A percentile compares a stretch with the other conserved stretches of the same genome.
phyloP scores from a whole-genome alignment of 306 rosid genomes.

The Trifolium fragiferum region DNA sequence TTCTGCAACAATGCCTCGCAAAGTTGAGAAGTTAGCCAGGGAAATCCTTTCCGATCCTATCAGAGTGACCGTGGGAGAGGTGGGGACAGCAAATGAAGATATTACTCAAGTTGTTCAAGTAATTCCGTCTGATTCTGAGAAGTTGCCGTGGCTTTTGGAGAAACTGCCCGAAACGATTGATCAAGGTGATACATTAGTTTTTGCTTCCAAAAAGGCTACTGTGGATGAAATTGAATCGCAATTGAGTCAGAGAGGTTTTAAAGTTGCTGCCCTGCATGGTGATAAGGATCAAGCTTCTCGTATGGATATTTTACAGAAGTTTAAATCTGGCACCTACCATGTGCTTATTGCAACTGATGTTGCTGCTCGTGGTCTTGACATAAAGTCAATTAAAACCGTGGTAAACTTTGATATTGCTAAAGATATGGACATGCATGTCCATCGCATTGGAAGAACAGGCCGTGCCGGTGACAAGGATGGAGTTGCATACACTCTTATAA shows the following conservation, averaged over 20 bases:
- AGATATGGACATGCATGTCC: conserved; percentile 99
- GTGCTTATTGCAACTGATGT: conserved; percentile 98
- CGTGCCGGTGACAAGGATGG: conserved; percentile 99
- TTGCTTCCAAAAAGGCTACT: conserved; percentile 91
- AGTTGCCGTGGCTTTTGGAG: conserved; percentile 87
- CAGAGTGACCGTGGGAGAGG: conserved; percentile 95
- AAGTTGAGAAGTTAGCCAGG: conserved; percentile 94
- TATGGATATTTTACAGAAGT: conserved; percentile 88
- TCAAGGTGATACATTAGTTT: conserved; percentile 89
- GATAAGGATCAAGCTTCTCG: conserved; percentile 98
- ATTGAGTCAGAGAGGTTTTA: conserved; percentile 67
- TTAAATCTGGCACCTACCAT: conserved; percentile 86
- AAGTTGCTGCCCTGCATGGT: conserved; percentile 94
- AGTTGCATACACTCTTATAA: conserved; percentile 87
- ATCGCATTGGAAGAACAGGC: conserved; percentile 98
- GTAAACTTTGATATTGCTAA: conserved; percentile 96
- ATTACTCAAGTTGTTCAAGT: conserved; percentile 95
- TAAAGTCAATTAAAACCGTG: conserved; percentile 94
- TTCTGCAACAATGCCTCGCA: conserved; percentile 96
- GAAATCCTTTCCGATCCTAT: conserved; percentile 89
- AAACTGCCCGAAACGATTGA: conserved; percentile 86
- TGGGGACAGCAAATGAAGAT: conserved; percentile 98
- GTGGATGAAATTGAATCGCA: conserved; percentile 95
- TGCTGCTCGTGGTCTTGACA: conserved; percentile 99
- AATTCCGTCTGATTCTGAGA: conserved; percentile 85